These are phyloP conservation scores for Penicillium desertorum DNA, from an alignment of 495 filamentous ascomycete species.

Conservation along the genomic window DNA sequence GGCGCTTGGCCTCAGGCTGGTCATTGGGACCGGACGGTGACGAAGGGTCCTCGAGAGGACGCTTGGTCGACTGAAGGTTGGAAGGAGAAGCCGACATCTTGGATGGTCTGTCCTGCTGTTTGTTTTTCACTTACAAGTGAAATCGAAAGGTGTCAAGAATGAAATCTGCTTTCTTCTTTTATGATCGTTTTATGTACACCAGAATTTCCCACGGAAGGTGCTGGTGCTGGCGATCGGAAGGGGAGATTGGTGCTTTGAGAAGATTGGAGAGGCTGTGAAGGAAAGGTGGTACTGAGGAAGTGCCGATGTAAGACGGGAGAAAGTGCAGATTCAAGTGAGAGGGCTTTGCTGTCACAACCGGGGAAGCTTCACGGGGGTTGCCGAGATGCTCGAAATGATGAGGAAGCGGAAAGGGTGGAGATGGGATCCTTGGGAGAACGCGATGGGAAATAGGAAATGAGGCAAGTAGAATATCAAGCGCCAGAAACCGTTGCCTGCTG, in stretches of 20 bases:
- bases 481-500: constrained; percentile 15
- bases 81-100: constrained; percentile 65
- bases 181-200: constrained; percentile 86
- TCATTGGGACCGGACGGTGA: constrained; percentile 87
- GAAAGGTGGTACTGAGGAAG: constrained; percentile 33
- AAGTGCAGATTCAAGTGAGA: constrained; percentile 28
- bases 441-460: constrained; percentile 27
- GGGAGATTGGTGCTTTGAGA: constrained; percentile 47
- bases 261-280: constrained; percentile 40
- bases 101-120: constrained; percentile 32
- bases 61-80: constrained; percentile 72
- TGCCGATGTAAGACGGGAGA: constrained; percentile 29
- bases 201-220: constrained; percentile 84
- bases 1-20: constrained; percentile 95
- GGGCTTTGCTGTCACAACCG: constrained; percentile 20
- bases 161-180: constrained; percentile 43
- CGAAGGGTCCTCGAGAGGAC: constrained; percentile 93
- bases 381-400: constrained; percentile 16
- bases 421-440: constrained; percentile 25
- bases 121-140: constrained; percentile 43
- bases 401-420: constrained; percentile 17
- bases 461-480: constrained; percentile 16
- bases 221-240: constrained; percentile 64
- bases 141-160: constrained; percentile 45
- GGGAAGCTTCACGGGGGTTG: constrained; percentile 18